Evolutionary conservation across 768 basidiomycete species (phyloP).

Genomic region (Lactifluus rugatus): DNA sequence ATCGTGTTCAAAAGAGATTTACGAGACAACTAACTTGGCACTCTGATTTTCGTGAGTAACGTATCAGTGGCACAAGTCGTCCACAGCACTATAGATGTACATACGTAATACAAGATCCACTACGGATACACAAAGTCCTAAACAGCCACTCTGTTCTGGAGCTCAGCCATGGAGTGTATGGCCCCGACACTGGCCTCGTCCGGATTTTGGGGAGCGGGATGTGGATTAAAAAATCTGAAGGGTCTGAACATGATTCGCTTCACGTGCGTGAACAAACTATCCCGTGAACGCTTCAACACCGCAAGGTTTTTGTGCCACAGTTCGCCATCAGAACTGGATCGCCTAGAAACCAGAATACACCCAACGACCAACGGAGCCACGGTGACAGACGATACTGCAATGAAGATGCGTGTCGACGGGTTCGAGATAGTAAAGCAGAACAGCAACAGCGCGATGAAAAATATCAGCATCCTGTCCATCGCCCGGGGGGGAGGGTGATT

Average conservation of each 20-base stretch:
- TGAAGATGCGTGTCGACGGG: not conserved
- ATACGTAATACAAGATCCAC: too few relatives aligned
- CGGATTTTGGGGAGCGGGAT: not conserved
- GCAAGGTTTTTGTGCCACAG: not conserved
- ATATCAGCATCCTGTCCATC: conserved; percentile 9
- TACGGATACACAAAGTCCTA: too few relatives aligned
- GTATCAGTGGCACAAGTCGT: too few relatives aligned
- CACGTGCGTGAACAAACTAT: not conserved
- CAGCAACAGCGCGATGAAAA: conserved; percentile 6
- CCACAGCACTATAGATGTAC: too few relatives aligned
- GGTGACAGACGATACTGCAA: not conserved
- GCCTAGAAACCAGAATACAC: conserved; percentile 1
- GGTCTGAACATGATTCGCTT: not conserved
- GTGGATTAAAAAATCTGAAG: not conserved
- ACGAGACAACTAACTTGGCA: too few relatives aligned
- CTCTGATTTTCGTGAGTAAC: too few relatives aligned
- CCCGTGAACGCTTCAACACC: not conserved
- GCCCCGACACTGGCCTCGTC: too few relatives aligned
- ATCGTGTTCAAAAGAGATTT: too few relatives aligned
- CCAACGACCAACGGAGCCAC: not conserved
- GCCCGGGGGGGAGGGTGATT: not conserved
- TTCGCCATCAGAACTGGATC: not conserved
- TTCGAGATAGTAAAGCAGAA: conserved; percentile 9
- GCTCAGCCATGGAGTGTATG: too few relatives aligned
- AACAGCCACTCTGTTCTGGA: too few relatives aligned